Evolutionary conservation across 768 basidiomycete genomes (phyloP).

Genomic region (Lactarius hatsudake): DNA sequence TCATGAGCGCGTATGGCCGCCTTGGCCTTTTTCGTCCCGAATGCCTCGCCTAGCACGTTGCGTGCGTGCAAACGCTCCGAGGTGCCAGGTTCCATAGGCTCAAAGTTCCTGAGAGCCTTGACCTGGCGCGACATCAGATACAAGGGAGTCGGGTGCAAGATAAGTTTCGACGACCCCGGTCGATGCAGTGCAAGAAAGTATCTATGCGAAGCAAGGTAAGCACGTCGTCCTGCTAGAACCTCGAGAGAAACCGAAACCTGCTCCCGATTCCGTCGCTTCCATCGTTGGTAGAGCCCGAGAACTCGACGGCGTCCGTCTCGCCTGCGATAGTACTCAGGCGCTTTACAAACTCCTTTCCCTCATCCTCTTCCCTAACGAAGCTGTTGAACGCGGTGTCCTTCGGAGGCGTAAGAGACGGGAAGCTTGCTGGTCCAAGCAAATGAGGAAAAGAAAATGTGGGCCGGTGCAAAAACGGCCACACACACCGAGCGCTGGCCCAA

Average conservation of each 20-base stretch:
- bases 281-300: conserved; percentile 61
- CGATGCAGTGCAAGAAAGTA: conserved; percentile 85
- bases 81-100: conserved; percentile 48
- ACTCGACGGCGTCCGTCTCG: conserved; percentile 83
- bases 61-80: conserved; percentile 61
- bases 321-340: conserved; percentile 58
- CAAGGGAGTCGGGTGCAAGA: conserved; percentile 63
- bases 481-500: conserved; percentile 55
- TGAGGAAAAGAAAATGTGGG: background rate
- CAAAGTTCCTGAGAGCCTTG: conserved; percentile 74
- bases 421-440: conserved; percentile 45
- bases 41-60: conserved; percentile 83
- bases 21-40: conserved; percentile 94
- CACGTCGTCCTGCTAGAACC: no score
- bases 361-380: conserved; percentile 44
- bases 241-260: conserved; percentile 47
- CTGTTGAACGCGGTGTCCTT: conserved; percentile 57
- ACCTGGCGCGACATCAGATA: conserved; percentile 74
- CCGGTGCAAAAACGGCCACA: conserved; percentile 6
- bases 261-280: conserved; percentile 56
- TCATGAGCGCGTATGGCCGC: conserved; percentile 80
- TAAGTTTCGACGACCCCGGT: conserved; percentile 67
- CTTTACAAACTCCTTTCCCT: conserved; percentile 36
- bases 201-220: conserved; percentile 38
- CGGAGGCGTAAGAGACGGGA: conserved; percentile 63